These are phyloP conservation scores for Arabis alpina DNA, from an alignment of 345 rosid genomes.

Conservation along the genomic window DNA sequence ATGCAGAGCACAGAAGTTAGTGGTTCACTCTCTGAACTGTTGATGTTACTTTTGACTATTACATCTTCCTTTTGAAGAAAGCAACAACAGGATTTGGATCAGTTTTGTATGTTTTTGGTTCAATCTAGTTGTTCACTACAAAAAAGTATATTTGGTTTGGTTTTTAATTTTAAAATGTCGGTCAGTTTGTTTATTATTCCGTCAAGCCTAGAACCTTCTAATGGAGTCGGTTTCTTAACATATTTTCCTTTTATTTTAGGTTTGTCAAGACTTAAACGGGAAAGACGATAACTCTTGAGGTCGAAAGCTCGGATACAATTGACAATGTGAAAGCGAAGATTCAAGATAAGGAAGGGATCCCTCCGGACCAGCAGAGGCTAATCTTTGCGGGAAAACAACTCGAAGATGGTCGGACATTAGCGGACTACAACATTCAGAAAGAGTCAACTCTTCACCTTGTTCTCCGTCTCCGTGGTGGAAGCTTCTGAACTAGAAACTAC, in stretches of 20 bases:
- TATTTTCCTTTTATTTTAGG: background rate
- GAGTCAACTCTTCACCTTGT: background rate
- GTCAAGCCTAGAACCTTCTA: too few species aligned
- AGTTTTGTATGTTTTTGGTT: background rate
- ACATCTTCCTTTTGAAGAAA: constrained; percentile 9
- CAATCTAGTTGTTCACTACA: background rate
- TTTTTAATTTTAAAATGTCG: too few species aligned
- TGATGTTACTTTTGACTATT: constrained; percentile 32
- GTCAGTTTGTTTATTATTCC: too few species aligned
- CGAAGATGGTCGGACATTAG: constrained; percentile 11
- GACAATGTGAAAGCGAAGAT: constrained; percentile 19
- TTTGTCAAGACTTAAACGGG: background rate
- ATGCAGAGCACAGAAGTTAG: constrained; percentile 71
- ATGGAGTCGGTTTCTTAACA: too few species aligned
- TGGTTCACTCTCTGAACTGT: constrained; percentile 89
- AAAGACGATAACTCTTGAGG: background rate
- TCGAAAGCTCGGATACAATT: constrained; percentile 15
- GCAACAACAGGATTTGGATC: background rate
- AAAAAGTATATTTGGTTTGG: background rate
- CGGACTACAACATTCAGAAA: background rate
- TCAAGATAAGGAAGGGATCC: constrained; percentile 13
- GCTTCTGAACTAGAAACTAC: background rate
- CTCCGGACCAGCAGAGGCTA: background rate
- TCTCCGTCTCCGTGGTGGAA: background rate
- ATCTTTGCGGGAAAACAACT: constrained; percentile 16